A percentile compares a stretch with the other conserved stretches of the same genome.
Conservation (phyloP, 768 basidiomycete species). For the Mrakia blollopis region DNA sequence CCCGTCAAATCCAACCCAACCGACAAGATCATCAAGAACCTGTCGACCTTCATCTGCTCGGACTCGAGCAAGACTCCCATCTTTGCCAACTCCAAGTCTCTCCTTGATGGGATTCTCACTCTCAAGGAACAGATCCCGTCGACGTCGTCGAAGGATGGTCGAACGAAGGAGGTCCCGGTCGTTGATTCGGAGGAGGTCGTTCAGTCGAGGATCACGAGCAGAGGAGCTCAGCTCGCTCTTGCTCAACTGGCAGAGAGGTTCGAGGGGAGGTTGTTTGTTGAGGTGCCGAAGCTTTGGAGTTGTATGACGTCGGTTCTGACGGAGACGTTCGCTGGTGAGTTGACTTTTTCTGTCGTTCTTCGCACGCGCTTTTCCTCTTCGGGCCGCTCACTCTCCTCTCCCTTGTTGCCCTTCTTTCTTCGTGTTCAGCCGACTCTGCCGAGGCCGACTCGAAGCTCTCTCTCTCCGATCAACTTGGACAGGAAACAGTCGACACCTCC, state of each 20-base stretch:
- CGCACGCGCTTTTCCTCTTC: background rate
- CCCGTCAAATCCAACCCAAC: conserved; percentile 70
- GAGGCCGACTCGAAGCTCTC: conserved; percentile 5
- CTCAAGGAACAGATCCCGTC: conserved; percentile 45
- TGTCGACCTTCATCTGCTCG: conserved; percentile 93
- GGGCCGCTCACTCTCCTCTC: background rate
- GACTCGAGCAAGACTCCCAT: conserved; percentile 85
- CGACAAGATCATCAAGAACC: conserved; percentile 94
- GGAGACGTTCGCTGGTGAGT: conserved; percentile 64
- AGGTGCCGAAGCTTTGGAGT: conserved; percentile 92
- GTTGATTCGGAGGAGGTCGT: conserved; percentile 52
- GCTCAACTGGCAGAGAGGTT: conserved; percentile 70
- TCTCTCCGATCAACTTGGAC: conserved; percentile 53
- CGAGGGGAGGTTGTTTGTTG: conserved; percentile 62
- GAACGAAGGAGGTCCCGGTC: conserved; percentile 32
- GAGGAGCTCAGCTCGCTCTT: conserved; percentile 82
- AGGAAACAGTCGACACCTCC: conserved; percentile 86
- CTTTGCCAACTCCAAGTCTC: conserved; percentile 55
- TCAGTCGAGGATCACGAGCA: conserved; percentile 66
- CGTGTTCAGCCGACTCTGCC: background rate
- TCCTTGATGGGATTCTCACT: conserved; percentile 66
- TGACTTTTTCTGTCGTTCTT: background rate
- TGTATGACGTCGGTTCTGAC: conserved; percentile 77
- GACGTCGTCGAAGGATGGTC: conserved; percentile 41
- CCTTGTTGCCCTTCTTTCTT: background rate